Conservation (phyloP, 2,329 filamentous ascomycete species). For the Clonostachys rosea region DNA sequence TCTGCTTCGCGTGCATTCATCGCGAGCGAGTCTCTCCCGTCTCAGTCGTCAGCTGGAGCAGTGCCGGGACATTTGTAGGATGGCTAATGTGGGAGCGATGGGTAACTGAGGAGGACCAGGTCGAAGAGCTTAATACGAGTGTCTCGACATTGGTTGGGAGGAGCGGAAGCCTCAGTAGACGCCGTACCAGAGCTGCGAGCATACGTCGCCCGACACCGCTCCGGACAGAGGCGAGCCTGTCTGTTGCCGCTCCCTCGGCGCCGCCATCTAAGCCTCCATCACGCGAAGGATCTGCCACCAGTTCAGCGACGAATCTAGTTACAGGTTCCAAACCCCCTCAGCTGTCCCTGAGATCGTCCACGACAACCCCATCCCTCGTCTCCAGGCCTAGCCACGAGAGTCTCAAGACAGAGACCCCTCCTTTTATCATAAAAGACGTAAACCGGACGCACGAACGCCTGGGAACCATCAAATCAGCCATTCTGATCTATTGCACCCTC, state of each 20-base stretch:
- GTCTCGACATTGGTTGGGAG: conserved; percentile 27
- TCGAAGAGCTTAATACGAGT: conserved; percentile 27
- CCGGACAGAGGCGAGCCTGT: conserved; percentile 16
- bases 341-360: not conserved
- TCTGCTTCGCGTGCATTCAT: conserved; percentile 82
- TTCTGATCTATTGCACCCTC: conserved; percentile 89
- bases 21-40: conserved; percentile 84
- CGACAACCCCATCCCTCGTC: not conserved
- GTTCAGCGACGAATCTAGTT: conserved; percentile 39
- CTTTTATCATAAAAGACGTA: conserved; percentile 23
- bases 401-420: conserved; percentile 13
- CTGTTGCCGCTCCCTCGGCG: conserved; percentile 7
- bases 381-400: conserved; percentile 8
- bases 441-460: conserved; percentile 49
- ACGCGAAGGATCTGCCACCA: conserved; percentile 26
- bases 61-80: conserved; percentile 74
- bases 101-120: conserved; percentile 63
- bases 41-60: conserved; percentile 83
- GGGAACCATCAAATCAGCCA: conserved; percentile 83
- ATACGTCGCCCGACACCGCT: conserved; percentile 25
- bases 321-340: not conserved
- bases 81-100: conserved; percentile 93
- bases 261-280: conserved; percentile 16
- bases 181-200: conserved; percentile 25
- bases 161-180: conserved; percentile 24